A percentile compares a stretch with the other conserved stretches of the same genome.
phyloP scores from a whole-genome alignment of 805 yeast genomes.

The Candida ascalaphidarum region DNA sequence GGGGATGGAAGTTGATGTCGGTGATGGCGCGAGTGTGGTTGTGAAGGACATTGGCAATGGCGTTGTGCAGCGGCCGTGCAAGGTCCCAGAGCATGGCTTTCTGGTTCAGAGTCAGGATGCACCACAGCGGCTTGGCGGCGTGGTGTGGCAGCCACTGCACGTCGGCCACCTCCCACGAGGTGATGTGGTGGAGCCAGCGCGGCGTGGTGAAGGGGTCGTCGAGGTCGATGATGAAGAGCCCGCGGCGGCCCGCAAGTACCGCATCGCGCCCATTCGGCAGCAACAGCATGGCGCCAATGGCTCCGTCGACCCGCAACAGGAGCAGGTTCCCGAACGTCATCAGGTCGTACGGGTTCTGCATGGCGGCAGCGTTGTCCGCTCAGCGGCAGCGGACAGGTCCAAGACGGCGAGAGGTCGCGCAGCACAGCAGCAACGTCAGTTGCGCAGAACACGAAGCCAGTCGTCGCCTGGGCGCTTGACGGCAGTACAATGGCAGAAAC shows the following conservation, averaged over 20 bases:
- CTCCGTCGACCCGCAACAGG: slow-evolving; percentile 81
- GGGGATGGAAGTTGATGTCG: slow-evolving; percentile 88
- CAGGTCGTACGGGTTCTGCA: slow-evolving; percentile 23
- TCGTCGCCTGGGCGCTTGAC: neutral
- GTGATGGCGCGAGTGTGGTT: slow-evolving; percentile 91
- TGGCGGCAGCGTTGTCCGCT: too few species aligned
- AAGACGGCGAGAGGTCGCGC: neutral
- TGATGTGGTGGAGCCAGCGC: slow-evolving; percentile 82
- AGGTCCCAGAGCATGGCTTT: slow-evolving; percentile 94
- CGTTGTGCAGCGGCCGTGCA: slow-evolving; percentile 56
- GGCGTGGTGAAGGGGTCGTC: slow-evolving; percentile 96
- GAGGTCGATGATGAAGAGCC: slow-evolving; percentile 81
- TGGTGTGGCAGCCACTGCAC: slow-evolving; percentile 96
- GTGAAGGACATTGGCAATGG: slow-evolving; percentile 82
- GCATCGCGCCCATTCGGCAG: slow-evolving; percentile 90
- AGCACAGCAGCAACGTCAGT: neutral
- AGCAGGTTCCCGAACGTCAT: slow-evolving; percentile 74
- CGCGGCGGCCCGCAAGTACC: slow-evolving; percentile 77
- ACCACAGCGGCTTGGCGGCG: slow-evolving; percentile 76
- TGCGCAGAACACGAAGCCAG: neutral
- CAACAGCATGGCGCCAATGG: slow-evolving; percentile 84
- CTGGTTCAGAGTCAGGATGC: slow-evolving; percentile 89
- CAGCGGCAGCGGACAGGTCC: neutral
- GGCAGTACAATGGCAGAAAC: neutral
- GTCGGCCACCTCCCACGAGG: slow-evolving; percentile 98